Conservation (phyloP, 2,329 filamentous ascomycete species). For the Falciphora oryzae region DNA sequence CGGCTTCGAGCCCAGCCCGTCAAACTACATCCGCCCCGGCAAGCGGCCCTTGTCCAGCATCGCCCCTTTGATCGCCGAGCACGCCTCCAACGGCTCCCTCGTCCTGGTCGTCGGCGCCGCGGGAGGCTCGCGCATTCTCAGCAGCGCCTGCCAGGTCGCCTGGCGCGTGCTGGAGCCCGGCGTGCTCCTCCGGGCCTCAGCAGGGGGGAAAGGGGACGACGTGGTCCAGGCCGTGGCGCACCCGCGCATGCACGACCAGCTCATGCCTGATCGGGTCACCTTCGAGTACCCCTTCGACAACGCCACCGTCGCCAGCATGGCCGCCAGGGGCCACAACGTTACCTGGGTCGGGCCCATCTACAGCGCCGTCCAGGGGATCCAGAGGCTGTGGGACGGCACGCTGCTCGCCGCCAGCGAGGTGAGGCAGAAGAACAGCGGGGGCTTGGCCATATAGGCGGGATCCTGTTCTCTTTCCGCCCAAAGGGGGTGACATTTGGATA, state of each 20-base stretch:
- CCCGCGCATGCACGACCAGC: conserved; percentile 76
- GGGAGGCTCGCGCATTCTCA: conserved; percentile 81
- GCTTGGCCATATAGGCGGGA: conserved; percentile 41
- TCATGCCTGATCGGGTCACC: conserved; percentile 60
- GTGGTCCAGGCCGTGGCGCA: conserved; percentile 64
- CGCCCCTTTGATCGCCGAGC: conserved; percentile 73
- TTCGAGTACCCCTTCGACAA: conserved; percentile 75
- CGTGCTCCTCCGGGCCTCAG: conserved; percentile 39
- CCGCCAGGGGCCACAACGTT: conserved; percentile 64
- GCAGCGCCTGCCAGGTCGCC: conserved; percentile 70
- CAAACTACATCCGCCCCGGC: conserved; percentile 74
- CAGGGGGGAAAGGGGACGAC: conserved; percentile 28
- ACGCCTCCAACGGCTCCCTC: conserved; percentile 54
- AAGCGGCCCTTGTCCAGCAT: conserved; percentile 84
- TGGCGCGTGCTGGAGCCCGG: conserved; percentile 66
- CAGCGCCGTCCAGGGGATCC: conserved; percentile 69
- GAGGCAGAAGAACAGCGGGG: conserved; percentile 69
- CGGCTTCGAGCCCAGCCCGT: conserved; percentile 71
- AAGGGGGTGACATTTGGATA: background rate
- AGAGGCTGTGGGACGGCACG: conserved; percentile 52
- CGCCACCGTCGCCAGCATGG: conserved; percentile 60
- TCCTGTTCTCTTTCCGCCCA: background rate
- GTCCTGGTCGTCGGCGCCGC: conserved; percentile 72
- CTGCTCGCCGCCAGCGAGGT: conserved; percentile 83
- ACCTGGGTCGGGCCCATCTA: conserved; percentile 60